phyloP scores from a whole-genome alignment of 495 filamentous ascomycete species.

The Daldinia loculata region DNA sequence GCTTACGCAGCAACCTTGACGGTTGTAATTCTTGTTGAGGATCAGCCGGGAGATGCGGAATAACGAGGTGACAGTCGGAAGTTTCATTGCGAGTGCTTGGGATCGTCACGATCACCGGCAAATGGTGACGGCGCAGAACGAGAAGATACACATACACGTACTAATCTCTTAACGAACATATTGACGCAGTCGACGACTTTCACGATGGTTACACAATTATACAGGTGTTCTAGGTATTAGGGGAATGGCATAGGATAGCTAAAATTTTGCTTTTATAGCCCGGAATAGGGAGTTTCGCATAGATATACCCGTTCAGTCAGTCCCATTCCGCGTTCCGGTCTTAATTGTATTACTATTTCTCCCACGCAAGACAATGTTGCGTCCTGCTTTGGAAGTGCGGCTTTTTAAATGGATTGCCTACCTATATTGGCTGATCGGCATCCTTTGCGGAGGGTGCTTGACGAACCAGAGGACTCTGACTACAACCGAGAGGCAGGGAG shows the following conservation, averaged over 20 bases:
- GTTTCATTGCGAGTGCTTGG: conserved; percentile 15
- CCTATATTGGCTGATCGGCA: conserved; percentile 30
- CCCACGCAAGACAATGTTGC: conserved; percentile 11
- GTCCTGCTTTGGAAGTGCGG: conserved; percentile 28
- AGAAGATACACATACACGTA: conserved; percentile 7
- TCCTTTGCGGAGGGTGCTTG: conserved; percentile 23
- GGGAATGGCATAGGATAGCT: conserved; percentile 26
- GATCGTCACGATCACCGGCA: conserved; percentile 3
- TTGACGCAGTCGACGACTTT: conserved; percentile 25
- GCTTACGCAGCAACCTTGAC: conserved; percentile 74
- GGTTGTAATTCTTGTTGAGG: conserved; percentile 72
- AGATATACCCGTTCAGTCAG: conserved; percentile 37
- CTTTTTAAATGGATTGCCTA: conserved; percentile 21
- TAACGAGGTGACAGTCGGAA: conserved; percentile 27
- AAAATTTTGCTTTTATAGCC: conserved; percentile 6
- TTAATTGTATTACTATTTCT: conserved; percentile 23
- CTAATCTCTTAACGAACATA: conserved; percentile 14
- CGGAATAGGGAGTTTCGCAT: conserved; percentile 36
- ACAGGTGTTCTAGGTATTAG: conserved; percentile 31
- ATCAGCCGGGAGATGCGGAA: conserved; percentile 51
- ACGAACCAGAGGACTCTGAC: conserved; percentile 31
- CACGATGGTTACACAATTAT: conserved; percentile 37
- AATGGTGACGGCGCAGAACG: conserved; percentile 9
- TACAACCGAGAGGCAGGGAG: conserved; percentile 21
- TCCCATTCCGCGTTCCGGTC: conserved; percentile 5